Conservation (phyloP, 345 rosid genomes). For the Eucalyptus melliodora region DNA sequence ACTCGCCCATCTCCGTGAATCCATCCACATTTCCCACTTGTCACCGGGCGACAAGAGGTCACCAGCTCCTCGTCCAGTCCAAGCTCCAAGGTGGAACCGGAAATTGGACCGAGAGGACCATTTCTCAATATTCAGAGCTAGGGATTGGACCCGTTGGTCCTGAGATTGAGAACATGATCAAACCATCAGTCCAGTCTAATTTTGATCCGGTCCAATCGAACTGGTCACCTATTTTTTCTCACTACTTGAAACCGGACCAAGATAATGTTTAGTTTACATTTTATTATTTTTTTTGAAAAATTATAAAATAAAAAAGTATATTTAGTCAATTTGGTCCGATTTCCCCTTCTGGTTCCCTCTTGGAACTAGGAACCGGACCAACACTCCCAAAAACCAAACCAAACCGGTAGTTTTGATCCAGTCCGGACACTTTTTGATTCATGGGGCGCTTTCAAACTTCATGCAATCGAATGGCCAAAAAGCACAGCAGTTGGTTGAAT, state of each 20-base stretch:
- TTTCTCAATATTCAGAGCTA: accelerated
- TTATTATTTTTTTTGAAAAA: no score
- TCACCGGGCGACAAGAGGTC: accelerated
- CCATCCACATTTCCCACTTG: background rate
- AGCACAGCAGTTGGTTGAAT: background rate
- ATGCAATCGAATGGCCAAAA: background rate
- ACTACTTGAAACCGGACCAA: no score
- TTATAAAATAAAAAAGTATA: no score
- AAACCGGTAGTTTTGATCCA: accelerated
- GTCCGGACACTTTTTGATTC: no score
- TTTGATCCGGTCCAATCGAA: accelerated
- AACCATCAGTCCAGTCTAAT: accelerated
- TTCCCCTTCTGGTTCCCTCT: accelerated
- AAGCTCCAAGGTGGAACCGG: accelerated
- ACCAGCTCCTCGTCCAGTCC: accelerated
- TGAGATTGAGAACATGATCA: accelerated
- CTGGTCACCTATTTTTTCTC: accelerated
- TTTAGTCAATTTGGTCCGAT: accelerated
- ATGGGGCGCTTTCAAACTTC: background rate
- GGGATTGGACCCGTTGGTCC: accelerated
- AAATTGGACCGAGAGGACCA: accelerated
- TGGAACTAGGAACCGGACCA: accelerated
- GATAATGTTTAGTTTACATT: no score
- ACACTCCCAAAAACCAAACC: accelerated
- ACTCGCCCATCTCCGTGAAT: background rate